Percentiles rank a stretch among this genome's conserved stretches.
Evolutionary conservation across 129 eudicot genomes (phyloP).

Genomic region (Daucus carota): DH1_v3.0 NC_030384.2:44285001-44285500

Average conservation of each 20-base stretch:
- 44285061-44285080: no score
- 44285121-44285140: no score
- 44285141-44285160: no score
- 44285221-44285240: neutral
- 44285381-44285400: neutral
- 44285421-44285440: neutral
- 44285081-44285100: no score
- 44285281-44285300: neutral
- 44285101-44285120: no score
- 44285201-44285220: neutral
- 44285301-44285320: neutral
- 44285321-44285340: neutral
- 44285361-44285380: neutral
- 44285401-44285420: neutral
- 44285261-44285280: neutral
- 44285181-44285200: slow-evolving; percentile 3
- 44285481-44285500: neutral
- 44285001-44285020: no score
- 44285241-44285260: neutral
- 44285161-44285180: no score
- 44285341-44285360: neutral
- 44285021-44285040: no score
- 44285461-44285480: neutral
- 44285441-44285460: no score
- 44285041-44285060: no score